Conservation (phyloP, 208 protist species). For the Crithidia expoeki region DNA sequence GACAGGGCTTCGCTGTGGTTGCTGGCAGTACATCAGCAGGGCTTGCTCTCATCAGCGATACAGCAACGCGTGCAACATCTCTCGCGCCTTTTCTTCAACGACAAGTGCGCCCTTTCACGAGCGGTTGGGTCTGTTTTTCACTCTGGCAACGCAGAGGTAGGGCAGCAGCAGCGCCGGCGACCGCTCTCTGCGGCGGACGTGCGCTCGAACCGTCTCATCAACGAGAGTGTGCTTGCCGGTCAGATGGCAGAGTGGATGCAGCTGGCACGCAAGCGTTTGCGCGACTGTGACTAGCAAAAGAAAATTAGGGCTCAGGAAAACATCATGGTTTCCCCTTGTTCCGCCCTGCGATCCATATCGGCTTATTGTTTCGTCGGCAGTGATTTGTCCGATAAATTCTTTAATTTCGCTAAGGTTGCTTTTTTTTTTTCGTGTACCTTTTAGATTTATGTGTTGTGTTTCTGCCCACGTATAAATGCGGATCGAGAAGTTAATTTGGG, state of each 20-base stretch:
- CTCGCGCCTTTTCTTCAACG: slow-evolving; percentile 15
- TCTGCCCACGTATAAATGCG: too few species aligned
- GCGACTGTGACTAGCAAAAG: slow-evolving; percentile 18
- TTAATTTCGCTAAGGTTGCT: not conserved
- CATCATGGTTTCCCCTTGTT: not conserved
- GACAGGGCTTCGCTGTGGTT: slow-evolving; percentile 55
- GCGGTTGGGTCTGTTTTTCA: slow-evolving; percentile 20
- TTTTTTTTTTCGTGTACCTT: not conserved
- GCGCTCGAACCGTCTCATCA: slow-evolving; percentile 27
- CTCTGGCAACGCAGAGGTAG: not conserved
- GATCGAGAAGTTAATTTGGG: too few species aligned
- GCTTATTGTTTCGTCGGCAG: too few species aligned
- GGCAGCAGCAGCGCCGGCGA: not conserved
- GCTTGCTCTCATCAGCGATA: slow-evolving; percentile 7
- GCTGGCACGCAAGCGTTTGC: slow-evolving; percentile 48
- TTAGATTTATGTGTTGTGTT: too few species aligned
- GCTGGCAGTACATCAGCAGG: slow-evolving; percentile 26
- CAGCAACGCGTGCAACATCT: slow-evolving; percentile 5
- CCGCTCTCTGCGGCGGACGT: slow-evolving; percentile 11
- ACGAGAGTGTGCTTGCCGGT: slow-evolving; percentile 43
- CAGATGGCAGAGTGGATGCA: slow-evolving; percentile 65
- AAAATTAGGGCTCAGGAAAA: not conserved
- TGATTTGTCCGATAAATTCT: not conserved
- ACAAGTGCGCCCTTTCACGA: slow-evolving; percentile 3
- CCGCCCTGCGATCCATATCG: too few species aligned